A percentile compares a stretch with the other conserved stretches of the same genome.
These are phyloP conservation scores for Cordyceps farinosa DNA, from an alignment of 2,329 filamentous ascomycete genomes.

Conservation along the genomic window DNA sequence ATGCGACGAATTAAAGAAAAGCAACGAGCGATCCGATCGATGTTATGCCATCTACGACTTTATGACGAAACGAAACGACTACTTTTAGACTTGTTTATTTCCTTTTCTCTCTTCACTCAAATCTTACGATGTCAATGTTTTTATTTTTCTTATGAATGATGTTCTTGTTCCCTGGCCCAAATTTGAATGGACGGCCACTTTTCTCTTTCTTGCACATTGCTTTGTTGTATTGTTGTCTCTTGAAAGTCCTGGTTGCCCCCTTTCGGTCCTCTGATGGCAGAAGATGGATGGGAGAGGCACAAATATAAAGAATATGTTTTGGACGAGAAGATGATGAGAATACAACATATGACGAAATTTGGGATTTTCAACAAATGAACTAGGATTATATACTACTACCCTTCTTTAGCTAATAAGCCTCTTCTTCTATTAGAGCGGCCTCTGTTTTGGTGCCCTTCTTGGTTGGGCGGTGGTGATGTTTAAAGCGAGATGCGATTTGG, in stretches of 20 bases:
- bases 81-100: slow-evolving; percentile 20
- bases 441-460: no score
- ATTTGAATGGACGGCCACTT: slow-evolving; percentile 1
- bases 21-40: slow-evolving; percentile 19
- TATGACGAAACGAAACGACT: slow-evolving; percentile 27
- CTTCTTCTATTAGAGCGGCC: no score
- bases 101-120: background rate
- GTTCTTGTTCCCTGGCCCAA: background rate
- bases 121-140: background rate
- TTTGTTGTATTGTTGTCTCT: background rate
- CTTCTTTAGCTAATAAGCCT: no score
- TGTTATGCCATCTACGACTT: slow-evolving; percentile 24
- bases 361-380: no score
- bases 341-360: no score
- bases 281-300: no score
- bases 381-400: no score
- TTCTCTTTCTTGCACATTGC: background rate
- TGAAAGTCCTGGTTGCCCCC: background rate
- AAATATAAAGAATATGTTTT: no score
- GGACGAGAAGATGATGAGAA: no score
- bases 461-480: background rate
- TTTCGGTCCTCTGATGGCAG: background rate
- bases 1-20: slow-evolving; percentile 18
- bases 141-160: background rate
- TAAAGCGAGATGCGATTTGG: slow-evolving; percentile 5